Base-by-base conservation (phyloP, 768 basidiomycete species). In the Boletus huronensis region DNA sequence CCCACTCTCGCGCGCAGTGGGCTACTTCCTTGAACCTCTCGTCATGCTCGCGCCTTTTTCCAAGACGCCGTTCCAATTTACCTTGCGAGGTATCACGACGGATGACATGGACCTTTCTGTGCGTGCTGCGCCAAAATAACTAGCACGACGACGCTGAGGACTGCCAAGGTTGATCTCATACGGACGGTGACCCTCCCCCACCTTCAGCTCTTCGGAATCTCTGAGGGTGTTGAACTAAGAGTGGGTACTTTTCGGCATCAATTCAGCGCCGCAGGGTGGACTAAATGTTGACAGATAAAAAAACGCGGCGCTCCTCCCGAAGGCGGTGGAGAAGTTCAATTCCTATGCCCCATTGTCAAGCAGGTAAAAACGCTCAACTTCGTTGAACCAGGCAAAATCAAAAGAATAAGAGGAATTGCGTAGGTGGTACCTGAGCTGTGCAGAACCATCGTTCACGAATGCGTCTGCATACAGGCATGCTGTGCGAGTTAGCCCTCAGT, bases 361-460 rank as follows among this genome's bases (percentile, higher is more conserved):
- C 88, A 93, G 57, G 83, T 92, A 39, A 98, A 94, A 67, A 95
- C 92, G 0, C 66, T 98, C 47, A 90, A 98, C 65, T 98, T 98
- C 63, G 81, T 94, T 1, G 90, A 95, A 31, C 80, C 87, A 19
- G 97, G 97, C 5, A 90, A 88, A 72, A 86, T 99, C 54, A 93
- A 90, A 70, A 84, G 94, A 58, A 97, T 99, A 71, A 82, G 97
- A 48, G 97, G 97, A 34, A 88, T 98, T 36, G 89, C 97, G 92
- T 97, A 66, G 63, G 93, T 82, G 11, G 14, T 58, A 38, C 41
- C 21, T 6, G 31, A 57, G 19, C 10, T 32, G 17, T 32, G 13
- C n/a, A 25, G 14, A 38, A 40, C 19, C 8, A 23, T 48, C 32
- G 19, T 32, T 55, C 50, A 61, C 32, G 44, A 44, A 41, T 16